These are phyloP conservation scores for Solanum rostratum DNA, from an alignment of 257 asterid species.

Conservation along the genomic window DNA sequence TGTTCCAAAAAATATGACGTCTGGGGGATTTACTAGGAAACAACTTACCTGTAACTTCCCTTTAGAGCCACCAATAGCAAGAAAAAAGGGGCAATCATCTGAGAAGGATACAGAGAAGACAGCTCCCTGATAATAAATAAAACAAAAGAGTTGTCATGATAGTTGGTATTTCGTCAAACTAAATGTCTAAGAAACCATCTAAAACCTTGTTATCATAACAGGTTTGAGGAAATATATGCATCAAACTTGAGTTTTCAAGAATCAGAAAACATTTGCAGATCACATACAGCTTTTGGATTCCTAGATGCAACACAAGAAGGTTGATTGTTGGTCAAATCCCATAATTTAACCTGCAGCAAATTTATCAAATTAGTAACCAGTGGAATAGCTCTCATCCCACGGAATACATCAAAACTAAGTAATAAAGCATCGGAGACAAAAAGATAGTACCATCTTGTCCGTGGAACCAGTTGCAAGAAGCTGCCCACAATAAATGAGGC, in stretches of 20 bases:
- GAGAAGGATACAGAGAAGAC: slow-evolving; percentile 74
- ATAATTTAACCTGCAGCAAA: slow-evolving; percentile 66
- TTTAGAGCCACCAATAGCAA: slow-evolving; percentile 82
- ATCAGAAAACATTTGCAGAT: not conserved
- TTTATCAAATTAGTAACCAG: not conserved
- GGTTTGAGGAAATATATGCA: not conserved
- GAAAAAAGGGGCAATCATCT: slow-evolving; percentile 51
- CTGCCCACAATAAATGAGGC: slow-evolving; percentile 23
- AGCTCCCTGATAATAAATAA: slow-evolving; percentile 56
- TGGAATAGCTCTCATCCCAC: not conserved
- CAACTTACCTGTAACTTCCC: slow-evolving; percentile 62
- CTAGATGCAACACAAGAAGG: slow-evolving; percentile 50
- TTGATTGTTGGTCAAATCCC: slow-evolving; percentile 69
- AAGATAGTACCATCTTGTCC: slow-evolving; percentile 58
- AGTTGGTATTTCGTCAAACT: not conserved
- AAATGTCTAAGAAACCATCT: not conserved
- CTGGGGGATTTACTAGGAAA: not conserved
- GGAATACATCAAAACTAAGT: not conserved
- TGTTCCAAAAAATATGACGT: not conserved
- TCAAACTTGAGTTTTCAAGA: not conserved
- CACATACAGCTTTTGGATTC: slow-evolving; percentile 39
- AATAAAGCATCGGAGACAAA: not conserved
- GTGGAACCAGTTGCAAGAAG: slow-evolving; percentile 89
- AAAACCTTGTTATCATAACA: not conserved
- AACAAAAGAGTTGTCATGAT: not conserved